phyloP scores from a whole-genome alignment of 1,284 basidiomycete genomes.

The Malassezia furfur region DNA sequence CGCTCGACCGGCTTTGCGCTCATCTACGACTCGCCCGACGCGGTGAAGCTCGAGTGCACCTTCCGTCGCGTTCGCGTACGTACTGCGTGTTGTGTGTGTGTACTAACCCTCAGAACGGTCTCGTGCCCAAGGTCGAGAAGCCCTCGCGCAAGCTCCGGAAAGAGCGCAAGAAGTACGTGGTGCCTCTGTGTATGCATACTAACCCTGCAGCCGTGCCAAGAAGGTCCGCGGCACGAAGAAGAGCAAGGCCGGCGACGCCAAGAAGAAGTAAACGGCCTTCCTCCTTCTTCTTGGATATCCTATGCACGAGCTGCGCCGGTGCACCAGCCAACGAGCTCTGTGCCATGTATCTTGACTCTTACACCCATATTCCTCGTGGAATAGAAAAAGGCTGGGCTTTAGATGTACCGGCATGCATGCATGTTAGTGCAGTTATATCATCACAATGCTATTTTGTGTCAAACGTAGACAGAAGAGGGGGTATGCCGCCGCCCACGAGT shows the following conservation, averaged over 20 bases:
- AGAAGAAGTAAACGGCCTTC: constrained; percentile 36
- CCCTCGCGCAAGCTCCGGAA: constrained; percentile 95
- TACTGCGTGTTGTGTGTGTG: no score
- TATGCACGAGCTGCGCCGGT: neutral
- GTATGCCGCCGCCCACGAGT: no score
- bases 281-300: neutral
- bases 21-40: constrained; percentile 92
- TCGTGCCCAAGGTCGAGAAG: constrained; percentile 75
- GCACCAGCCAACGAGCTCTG: constrained; percentile 4
- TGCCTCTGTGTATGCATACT: neutral
- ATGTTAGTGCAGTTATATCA: constrained; percentile 10
- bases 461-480: neutral
- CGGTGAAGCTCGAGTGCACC: constrained; percentile 87
- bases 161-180: constrained; percentile 78
- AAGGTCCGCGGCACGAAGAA: constrained; percentile 68
- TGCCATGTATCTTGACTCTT: constrained; percentile 9
- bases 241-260: constrained; percentile 33
- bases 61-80: constrained; percentile 87
- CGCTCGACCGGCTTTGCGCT: constrained; percentile 88
- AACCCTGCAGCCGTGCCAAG: constrained; percentile 60
- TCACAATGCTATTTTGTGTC: constrained; percentile 9
- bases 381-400: constrained; percentile 15
- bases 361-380: constrained; percentile 9
- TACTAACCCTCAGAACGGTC: constrained; percentile 59
- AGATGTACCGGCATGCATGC: constrained; percentile 4